Evolutionary conservation across 257 asterid species (phyloP), one percentile per base, ranked within the genome.

Genomic region (Solanum megistacrolobum): DNA sequence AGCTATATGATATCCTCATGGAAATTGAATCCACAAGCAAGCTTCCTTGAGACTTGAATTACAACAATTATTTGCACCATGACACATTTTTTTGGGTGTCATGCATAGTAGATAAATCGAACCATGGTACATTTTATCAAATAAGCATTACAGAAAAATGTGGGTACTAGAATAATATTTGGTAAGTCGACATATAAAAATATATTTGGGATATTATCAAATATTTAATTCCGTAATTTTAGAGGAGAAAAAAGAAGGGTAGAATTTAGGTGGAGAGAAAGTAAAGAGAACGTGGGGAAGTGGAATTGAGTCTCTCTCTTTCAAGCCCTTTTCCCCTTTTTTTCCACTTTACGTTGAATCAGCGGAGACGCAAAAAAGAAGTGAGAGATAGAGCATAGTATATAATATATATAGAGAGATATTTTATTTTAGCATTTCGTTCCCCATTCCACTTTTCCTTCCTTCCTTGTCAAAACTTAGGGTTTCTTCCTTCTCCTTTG

Each of bases 281-380:
- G 31, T 74, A 35, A 74, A 23, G 20, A 73, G 18, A 10, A 74
- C 20, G 83, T 76, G 83, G 35, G 31, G 36, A 39, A 78, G 25
- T 79, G 12, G 48, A 9, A 16, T 27, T 43, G 85, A 5, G 18
- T 81, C 25, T 43, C 60, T 35, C 29, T 72, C n/a, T 13, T 41
- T 41, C 36, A 46, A 43, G 1, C 6, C 85, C 85, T 43, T 41
- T 78, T 78, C 23, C 60, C 55, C 25, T 38, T 48, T 2, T 23
- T 65, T 68, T 43, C 79, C 69, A 86, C 46, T 76, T 36, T 86
- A 36, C 83, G 88, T 68, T 73, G 88, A 86, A 71, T 86, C 68
- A 72, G 88, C 84, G 88, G 88, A 86, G 88, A 86, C 88, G 46
- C 88, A 78, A 72, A 72, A 72, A 86, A 31, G 9, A 46, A 72